Percentiles rank a stretch among this genome's conserved stretches.
These are phyloP conservation scores for Triangularia verruculosa DNA, from an alignment of 2,329 filamentous ascomycete genomes.

Conservation along the genomic window DNA sequence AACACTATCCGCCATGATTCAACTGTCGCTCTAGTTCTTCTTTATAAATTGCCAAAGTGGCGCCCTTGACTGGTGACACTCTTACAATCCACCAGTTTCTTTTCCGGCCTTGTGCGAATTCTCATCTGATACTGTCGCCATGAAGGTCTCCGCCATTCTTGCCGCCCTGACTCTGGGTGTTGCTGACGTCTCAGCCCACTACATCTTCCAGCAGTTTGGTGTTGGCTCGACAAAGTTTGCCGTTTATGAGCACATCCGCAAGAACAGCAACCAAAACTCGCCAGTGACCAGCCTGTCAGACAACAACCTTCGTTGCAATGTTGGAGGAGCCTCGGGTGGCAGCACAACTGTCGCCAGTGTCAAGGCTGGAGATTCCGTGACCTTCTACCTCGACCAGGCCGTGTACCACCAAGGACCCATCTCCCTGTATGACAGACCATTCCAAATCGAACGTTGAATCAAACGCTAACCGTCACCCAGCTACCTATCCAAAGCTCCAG, in stretches of 20 bases:
- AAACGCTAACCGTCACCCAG: slow-evolving; percentile 19
- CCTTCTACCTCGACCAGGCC: slow-evolving; percentile 38
- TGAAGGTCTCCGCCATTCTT: slow-evolving; percentile 34
- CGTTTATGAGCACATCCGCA: slow-evolving; percentile 41
- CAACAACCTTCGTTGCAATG: slow-evolving; percentile 41
- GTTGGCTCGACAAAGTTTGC: slow-evolving; percentile 34
- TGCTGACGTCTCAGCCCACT: slow-evolving; percentile 37
- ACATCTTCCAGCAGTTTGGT: slow-evolving; percentile 42
- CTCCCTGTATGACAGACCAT: slow-evolving; percentile 32
- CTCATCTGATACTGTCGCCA: slow-evolving; percentile 8
- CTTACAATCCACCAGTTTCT: not conserved
- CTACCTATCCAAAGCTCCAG: slow-evolving; percentile 42
- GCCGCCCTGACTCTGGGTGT: slow-evolving; percentile 34
- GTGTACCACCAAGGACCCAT: slow-evolving; percentile 45
- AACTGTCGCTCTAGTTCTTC: not conserved
- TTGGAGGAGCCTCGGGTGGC: slow-evolving; percentile 35
- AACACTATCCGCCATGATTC: slow-evolving; percentile 9
- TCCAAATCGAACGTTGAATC: not conserved
- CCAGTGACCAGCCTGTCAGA: slow-evolving; percentile 42
- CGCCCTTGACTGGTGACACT: not conserved
- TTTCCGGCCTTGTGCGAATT: not conserved
- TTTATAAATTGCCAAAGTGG: not conserved
- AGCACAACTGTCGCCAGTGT: slow-evolving; percentile 35
- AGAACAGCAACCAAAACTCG: slow-evolving; percentile 48
- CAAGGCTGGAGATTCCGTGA: slow-evolving; percentile 40